Evolutionary conservation across 1,139 yeast species (phyloP).

Genomic region (Suhomyces taliae): DNA sequence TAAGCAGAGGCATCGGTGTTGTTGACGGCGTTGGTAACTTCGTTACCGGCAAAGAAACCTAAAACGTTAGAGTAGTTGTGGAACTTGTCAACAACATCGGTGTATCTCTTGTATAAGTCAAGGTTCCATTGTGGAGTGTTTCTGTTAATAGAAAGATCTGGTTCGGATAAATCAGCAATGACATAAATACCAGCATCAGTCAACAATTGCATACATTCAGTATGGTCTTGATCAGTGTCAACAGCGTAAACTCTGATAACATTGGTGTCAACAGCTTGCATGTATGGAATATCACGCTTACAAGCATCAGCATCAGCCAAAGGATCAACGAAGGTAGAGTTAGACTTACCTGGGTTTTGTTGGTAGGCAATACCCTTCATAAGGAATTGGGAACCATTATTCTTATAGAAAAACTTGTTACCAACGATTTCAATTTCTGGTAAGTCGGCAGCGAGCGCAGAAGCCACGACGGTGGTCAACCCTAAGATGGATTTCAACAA

Average conservation of each 20-base stretch:
- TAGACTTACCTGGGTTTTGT: constrained; percentile 56
- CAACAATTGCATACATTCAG: constrained; percentile 63
- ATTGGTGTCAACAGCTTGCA: constrained; percentile 62
- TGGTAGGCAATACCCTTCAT: constrained; percentile 81
- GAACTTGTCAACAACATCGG: constrained; percentile 69
- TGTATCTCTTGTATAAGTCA: constrained; percentile 64
- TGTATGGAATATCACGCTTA: constrained; percentile 74
- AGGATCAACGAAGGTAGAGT: constrained; percentile 29
- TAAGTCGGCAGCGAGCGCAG: constrained; percentile 41
- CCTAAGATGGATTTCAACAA: constrained; percentile 46
- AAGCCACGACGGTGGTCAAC: constrained; percentile 36
- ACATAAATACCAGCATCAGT: constrained; percentile 79
- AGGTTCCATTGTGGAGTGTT: constrained; percentile 58
- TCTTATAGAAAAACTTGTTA: constrained; percentile 74
- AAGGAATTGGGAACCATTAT: constrained; percentile 79
- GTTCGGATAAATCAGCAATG: constrained; percentile 72
- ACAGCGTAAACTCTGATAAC: constrained; percentile 75
- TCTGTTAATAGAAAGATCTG: constrained; percentile 64
- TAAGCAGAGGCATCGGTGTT: constrained; percentile 81
- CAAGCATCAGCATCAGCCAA: constrained; percentile 41
- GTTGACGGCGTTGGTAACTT: constrained; percentile 73
- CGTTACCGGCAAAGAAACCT: constrained; percentile 92
- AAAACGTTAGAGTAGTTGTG: constrained; percentile 71
- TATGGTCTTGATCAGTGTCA: constrained; percentile 62
- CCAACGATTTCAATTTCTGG: constrained; percentile 62